A percentile compares a stretch with the other conserved stretches of the same genome.
phyloP scores from a whole-genome alignment of 2,329 filamentous ascomycete genomes.

The Ophiostoma triangulosporum region DNA sequence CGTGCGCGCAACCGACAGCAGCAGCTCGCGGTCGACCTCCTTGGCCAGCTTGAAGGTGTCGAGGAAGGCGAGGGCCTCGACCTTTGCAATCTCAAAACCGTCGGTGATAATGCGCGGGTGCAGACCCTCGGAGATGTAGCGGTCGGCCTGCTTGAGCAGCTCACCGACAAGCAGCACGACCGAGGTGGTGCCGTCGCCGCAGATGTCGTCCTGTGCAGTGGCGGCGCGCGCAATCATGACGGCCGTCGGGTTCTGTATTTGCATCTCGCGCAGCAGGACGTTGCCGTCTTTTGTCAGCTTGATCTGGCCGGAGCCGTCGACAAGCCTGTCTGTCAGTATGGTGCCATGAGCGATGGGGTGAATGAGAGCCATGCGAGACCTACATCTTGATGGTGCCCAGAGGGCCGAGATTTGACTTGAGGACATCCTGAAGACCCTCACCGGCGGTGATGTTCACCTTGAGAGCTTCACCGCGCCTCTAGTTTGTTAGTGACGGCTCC shows the following conservation, averaged over 20 bases:
- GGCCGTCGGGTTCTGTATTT: conserved; percentile 97
- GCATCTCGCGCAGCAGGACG: conserved; percentile 64
- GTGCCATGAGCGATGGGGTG: not conserved
- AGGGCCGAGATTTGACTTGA: conserved; percentile 92
- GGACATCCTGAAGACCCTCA: conserved; percentile 83
- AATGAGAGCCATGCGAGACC: conserved; percentile 5
- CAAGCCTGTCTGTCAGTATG: conserved; percentile 33
- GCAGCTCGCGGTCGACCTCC: conserved; percentile 83
- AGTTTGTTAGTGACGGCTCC: conserved; percentile 24
- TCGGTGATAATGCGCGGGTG: conserved; percentile 95
- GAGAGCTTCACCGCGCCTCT: conserved; percentile 94
- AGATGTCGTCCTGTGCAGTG: conserved; percentile 96
- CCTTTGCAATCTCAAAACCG: conserved; percentile 93
- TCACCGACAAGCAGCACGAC: conserved; percentile 93
- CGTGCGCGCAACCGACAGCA: conserved; percentile 84
- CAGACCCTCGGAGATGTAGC: conserved; percentile 91
- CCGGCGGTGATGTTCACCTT: conserved; percentile 94
- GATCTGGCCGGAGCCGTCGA: conserved; percentile 70
- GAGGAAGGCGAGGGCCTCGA: conserved; percentile 86
- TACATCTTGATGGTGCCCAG: conserved; percentile 94
- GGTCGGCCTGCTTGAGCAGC: conserved; percentile 91
- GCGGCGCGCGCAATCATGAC: conserved; percentile 74
- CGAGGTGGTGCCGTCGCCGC: conserved; percentile 92
- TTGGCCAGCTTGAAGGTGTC: conserved; percentile 83
- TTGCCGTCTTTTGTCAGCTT: conserved; percentile 99